A percentile compares a stretch with the other conserved stretches of the same genome.
phyloP scores from a whole-genome alignment of 2,329 filamentous ascomycete genomes.

The Paramyrothecium sp. region DNA sequence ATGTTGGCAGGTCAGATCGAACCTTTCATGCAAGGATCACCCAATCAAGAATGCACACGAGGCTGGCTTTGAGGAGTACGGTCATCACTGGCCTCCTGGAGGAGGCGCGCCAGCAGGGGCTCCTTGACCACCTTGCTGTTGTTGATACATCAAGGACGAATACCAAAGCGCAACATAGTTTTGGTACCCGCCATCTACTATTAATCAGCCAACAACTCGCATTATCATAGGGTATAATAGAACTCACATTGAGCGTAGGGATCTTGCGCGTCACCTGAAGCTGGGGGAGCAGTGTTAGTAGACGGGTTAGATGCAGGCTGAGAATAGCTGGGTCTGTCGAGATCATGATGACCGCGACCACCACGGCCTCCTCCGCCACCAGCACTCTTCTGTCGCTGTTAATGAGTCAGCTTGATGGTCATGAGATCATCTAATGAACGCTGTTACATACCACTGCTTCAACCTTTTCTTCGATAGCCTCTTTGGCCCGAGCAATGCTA shows the following conservation, averaged over 20 bases:
- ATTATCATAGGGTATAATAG: neutral
- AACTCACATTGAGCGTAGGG: conserved; percentile 73
- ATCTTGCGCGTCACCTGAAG: conserved; percentile 55
- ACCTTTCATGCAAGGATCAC: conserved; percentile 28
- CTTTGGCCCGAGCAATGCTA: conserved; percentile 77
- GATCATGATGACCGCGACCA: conserved; percentile 49
- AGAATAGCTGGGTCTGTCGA: conserved; percentile 52
- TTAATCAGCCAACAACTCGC: conserved; percentile 10
- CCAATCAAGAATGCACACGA: conserved; percentile 22
- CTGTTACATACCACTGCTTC: conserved; percentile 72
- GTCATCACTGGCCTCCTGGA: conserved; percentile 35
- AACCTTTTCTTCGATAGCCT: conserved; percentile 87
- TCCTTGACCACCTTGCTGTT: conserved; percentile 36
- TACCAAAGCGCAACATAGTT: conserved; percentile 82
- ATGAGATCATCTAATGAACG: neutral
- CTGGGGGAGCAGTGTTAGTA: conserved; percentile 42
- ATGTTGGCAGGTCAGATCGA: neutral
- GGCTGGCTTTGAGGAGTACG: conserved; percentile 3
- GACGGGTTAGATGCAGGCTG: conserved; percentile 41
- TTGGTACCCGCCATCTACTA: conserved; percentile 73
- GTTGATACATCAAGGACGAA: conserved; percentile 57
- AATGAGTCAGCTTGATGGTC: conserved; percentile 23
- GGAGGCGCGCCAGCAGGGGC: conserved; percentile 31
- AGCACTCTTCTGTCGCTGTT: conserved; percentile 52
- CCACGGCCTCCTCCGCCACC: conserved; percentile 38